These are phyloP conservation scores for Alternaria dauci DNA, from an alignment of 2,329 filamentous ascomycete species.

Conservation along the genomic window DNA sequence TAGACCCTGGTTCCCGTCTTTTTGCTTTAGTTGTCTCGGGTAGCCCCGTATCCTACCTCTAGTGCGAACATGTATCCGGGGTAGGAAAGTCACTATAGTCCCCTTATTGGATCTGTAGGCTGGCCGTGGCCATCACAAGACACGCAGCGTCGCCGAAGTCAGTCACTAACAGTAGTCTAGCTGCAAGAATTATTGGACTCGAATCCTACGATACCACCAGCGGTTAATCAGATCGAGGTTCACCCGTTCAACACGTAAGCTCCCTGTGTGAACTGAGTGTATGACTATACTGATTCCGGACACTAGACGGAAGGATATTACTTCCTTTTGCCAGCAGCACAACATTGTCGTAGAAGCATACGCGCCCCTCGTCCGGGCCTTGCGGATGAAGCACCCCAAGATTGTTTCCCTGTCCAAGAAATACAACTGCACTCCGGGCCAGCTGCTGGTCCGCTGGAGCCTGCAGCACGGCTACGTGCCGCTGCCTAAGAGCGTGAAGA, in stretches of 20 bases:
- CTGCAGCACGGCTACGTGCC: conserved; percentile 77
- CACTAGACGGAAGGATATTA: conserved; percentile 69
- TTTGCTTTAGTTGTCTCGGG: conserved; percentile 14
- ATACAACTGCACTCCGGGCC: conserved; percentile 74
- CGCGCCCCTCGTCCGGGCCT: conserved; percentile 75
- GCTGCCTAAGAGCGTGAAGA: conserved; percentile 74
- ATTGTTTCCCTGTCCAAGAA: conserved; percentile 70
- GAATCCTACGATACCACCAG: conserved; percentile 68
- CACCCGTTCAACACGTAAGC: conserved; percentile 71
- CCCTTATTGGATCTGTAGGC: conserved; percentile 9
- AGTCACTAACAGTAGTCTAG: conserved; percentile 49
- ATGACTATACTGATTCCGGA: conserved; percentile 60
- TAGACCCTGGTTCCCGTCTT: conserved; percentile 16
- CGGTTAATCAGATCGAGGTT: conserved; percentile 81
- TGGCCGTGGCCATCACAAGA: background rate
- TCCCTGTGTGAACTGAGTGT: background rate
- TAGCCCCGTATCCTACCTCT: conserved; percentile 6
- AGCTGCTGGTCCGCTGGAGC: conserved; percentile 80
- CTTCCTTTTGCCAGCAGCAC: conserved; percentile 70
- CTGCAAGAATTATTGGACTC: conserved; percentile 73
- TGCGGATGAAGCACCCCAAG: conserved; percentile 72
- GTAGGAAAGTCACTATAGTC: conserved; percentile 1
- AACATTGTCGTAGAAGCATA: conserved; percentile 80
- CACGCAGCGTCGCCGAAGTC: conserved; percentile 8
- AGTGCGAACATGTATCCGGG: conserved; percentile 11